Base-by-base conservation (phyloP, 176 grass and related monocot species). In the Themeda triandra region DNA sequence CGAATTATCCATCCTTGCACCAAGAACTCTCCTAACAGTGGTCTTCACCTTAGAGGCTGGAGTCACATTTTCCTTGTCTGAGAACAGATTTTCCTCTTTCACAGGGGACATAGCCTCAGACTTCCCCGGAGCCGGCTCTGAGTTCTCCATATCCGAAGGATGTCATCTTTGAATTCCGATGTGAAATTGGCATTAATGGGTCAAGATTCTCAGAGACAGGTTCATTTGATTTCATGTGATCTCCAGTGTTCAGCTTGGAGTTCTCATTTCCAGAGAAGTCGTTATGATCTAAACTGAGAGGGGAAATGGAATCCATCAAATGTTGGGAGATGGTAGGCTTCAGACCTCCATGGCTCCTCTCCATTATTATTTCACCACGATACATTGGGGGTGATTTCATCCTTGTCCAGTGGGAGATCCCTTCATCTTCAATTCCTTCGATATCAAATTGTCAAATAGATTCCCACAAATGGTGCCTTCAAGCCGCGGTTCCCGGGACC, bases 61-160 rank as follows among this genome's bases (percentile, higher is more conserved):
- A 68, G 75, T 94, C 31, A 78, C 41, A 86, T 92, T 89, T 46
- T 97, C 85, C 54, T 87, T 96, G 39, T 88, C 75, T 25, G 87
- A 83, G 45, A 49, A 87, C 73, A 92, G n/a, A 56, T 69, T 40
- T 85, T 46, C 79, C 69, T 90, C 72, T 77, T 31, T 87, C 37
- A 25, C 67, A 87, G 80, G 80, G 37, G 84, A 83, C 37, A 60
- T 19, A 51, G 60, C 12, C 78, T 84, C 69, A 62, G 60, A 69
- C 18, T 90, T 87, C 62, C 29, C 58, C 78, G 28, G 58, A 66
- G 28, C 10, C 5, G 77, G 69, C n/a, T 49, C 88, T 33, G 48
- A 83, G 49, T 70, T 87, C 76, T 91, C 69, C 59, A 31, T 80
- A 64, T 90, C 59, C 45, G 12, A 90, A 87, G 70, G 39, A 80